These are phyloP conservation scores for Trichosporon faecale DNA, from an alignment of 1,284 basidiomycete genomes.

Conservation along the genomic window DNA sequence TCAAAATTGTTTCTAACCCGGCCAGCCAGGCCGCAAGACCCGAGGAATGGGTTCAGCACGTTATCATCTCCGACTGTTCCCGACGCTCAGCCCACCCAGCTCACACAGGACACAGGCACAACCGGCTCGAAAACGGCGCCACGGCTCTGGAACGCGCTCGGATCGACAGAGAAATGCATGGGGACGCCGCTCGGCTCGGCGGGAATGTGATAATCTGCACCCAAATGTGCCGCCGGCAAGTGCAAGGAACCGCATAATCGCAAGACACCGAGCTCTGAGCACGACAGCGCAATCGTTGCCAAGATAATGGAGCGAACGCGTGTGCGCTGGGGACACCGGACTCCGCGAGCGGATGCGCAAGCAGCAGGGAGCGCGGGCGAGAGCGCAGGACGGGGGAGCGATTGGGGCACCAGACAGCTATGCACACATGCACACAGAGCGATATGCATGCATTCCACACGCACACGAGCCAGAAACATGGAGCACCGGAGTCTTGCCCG, in stretches of 20 bases:
- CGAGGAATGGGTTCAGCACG: not conserved
- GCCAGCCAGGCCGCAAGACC: not conserved
- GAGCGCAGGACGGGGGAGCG: not conserved
- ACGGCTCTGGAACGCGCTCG: not conserved
- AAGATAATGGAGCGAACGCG: not conserved
- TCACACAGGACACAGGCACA: not conserved
- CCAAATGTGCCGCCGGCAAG: not conserved
- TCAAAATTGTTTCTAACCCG: constrained; percentile 6
- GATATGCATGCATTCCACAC: not conserved
- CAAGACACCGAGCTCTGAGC: not conserved
- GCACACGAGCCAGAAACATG: not conserved
- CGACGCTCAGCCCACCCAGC: not conserved
- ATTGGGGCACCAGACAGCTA: too few relatives aligned
- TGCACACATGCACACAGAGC: not conserved
- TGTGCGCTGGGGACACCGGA: not conserved
- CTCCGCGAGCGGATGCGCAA: not conserved
- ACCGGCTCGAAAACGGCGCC: not conserved
- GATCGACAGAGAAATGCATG: not conserved
- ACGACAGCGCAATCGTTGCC: not conserved
- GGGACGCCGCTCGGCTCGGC: not conserved
- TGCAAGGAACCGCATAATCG: not conserved
- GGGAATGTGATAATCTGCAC: not conserved
- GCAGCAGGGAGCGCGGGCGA: not conserved
- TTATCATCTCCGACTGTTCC: constrained; percentile 7
- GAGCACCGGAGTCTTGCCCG: not conserved